phyloP scores from a whole-genome alignment of 495 filamentous ascomycete species.

The Lasiosphaeris hirsuta region DNA sequence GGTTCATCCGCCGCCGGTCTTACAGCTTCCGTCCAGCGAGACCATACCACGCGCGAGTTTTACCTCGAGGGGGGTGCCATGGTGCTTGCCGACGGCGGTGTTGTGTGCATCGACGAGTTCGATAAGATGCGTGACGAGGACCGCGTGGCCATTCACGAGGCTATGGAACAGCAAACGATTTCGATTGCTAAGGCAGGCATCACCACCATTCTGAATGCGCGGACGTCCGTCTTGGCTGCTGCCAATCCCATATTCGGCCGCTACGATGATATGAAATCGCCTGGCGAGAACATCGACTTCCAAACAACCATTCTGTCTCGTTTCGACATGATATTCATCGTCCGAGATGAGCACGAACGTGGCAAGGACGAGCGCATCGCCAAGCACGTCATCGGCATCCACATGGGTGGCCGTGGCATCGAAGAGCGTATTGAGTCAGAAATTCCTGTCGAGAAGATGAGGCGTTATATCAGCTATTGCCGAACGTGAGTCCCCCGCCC shows the following conservation, averaged over 20 bases:
- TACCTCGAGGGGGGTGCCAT: conserved; percentile 98
- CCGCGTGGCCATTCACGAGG: conserved; percentile 97
- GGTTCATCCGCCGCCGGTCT: conserved; percentile 98
- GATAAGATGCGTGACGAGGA: conserved; percentile 99
- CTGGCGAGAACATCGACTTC: conserved; percentile 99
- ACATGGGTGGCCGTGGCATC: conserved; percentile 84
- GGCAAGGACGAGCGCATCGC: conserved; percentile 90
- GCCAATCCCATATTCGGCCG: conserved; percentile 97
- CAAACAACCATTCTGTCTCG: conserved; percentile 97
- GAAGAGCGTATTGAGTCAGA: conserved; percentile 84
- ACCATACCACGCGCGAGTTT: conserved; percentile 88
- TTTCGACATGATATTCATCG: conserved; percentile 99
- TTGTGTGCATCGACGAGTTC: conserved; percentile 99
- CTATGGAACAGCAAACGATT: conserved; percentile 99
- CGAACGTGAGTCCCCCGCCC: conserved; percentile 52
- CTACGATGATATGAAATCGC: conserved; percentile 96
- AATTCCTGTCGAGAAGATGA: conserved; percentile 93
- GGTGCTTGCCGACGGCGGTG: conserved; percentile 96
- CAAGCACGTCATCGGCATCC: conserved; percentile 94
- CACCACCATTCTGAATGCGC: conserved; percentile 94
- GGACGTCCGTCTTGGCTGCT: conserved; percentile 92
- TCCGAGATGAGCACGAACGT: conserved; percentile 90
- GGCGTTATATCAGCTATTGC: conserved; percentile 96
- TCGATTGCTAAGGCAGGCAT: conserved; percentile 99
- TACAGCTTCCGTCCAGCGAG: conserved; percentile 94